phyloP scores from a whole-genome alignment of 345 rosid genomes.

The Toxicodendron radicans region DNA sequence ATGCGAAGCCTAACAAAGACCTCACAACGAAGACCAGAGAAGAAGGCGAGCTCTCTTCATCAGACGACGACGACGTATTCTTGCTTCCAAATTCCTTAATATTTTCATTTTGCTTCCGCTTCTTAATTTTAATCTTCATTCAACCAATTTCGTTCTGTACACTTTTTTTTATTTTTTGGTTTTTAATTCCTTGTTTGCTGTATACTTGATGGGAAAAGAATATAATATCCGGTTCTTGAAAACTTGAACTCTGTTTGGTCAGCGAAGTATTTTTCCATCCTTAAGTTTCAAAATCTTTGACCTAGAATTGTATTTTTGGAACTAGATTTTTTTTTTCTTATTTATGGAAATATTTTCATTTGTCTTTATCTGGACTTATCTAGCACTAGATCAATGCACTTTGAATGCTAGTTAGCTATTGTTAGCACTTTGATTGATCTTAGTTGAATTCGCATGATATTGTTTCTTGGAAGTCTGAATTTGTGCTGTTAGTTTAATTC shows the following conservation, averaged over 20 bases:
- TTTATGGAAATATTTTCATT: background rate
- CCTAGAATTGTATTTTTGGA: background rate
- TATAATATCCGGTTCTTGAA: background rate
- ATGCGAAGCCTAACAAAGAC: constrained; percentile 27
- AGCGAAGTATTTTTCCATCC: background rate
- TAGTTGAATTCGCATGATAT: background rate
- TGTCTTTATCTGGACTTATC: background rate
- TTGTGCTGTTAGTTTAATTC: background rate
- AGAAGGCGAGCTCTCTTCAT: constrained; percentile 87
- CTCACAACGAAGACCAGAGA: constrained; percentile 36
- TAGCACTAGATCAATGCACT: background rate
- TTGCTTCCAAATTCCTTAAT: background rate
- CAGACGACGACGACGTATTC: constrained; percentile 62
- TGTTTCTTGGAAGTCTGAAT: background rate
- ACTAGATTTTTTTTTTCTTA: background rate
- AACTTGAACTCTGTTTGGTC: background rate
- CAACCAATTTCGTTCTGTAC: background rate
- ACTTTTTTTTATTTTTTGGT: background rate
- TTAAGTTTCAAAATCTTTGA: background rate
- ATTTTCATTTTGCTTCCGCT: background rate
- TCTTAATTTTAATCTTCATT: background rate
- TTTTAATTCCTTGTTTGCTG: constrained; percentile 4
- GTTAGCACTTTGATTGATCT: background rate
- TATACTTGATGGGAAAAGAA: constrained; percentile 16
- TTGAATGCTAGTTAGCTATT: background rate